Evolutionary conservation across 345 rosid species (phyloP), one percentile per base, ranked within the genome.

Genomic region (Brassica juncea): DNA sequence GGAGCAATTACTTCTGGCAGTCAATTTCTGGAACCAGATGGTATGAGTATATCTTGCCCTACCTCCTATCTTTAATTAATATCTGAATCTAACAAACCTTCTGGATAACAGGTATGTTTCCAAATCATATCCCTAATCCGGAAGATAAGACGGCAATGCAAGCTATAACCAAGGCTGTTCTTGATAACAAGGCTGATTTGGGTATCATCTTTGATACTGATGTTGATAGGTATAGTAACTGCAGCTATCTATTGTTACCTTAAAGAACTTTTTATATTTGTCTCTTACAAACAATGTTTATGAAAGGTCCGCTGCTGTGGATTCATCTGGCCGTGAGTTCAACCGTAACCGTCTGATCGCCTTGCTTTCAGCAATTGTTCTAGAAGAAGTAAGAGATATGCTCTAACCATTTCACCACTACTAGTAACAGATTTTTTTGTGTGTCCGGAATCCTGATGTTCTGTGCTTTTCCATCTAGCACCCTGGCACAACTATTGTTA

Each of bases 191-290:
- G 80, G 97, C 98, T 72, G 97, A 95, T 81, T 71, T 95, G 66
- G 99, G 99, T 64, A 95, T 95, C 84, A 95, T 93, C 83, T 95
- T 95, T 85, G 99, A 95, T 81, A 93, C 98, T 62, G 98, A 95
- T 77, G 99, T 95, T 72, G 99, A 91, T 86, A 90, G 98, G 99
- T 95, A 60, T 60, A 77, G 34, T 8, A 66, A 39, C 21, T 71
- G 30, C 2, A 79, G 72, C 49, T 54, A 11, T 52, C 25, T 79
- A 49, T 15, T 74, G 60, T 35, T 4, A 47, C 62, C 34, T 16
- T 27, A 47, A 23, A 52, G n/a, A 71, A 34, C 30, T 70, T 72
- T 5, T 71, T 71, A 71, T 23, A 64, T 3, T 21, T 44, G 37
- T 19, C 25, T 42, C 81, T 81, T 42, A 57, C 68, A 3, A 55